Evolutionary conservation across 305 asterid species (phyloP).

Genomic region (Salvia sclarea): DNA sequence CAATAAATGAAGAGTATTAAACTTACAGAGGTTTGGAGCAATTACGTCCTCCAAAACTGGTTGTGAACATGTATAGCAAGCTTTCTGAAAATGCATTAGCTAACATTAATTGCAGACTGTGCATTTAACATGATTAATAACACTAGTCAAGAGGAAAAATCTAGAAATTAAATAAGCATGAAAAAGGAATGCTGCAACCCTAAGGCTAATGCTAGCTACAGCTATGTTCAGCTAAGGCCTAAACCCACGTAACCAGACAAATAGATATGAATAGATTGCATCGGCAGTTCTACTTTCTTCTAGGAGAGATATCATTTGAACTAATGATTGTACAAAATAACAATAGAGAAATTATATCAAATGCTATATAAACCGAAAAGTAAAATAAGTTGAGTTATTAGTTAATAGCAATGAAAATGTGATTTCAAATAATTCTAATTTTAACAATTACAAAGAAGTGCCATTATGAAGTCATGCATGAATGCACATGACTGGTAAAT

Average conservation of each 20-base stretch:
- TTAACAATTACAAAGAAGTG: neutral
- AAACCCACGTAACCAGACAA: neutral
- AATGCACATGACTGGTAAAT: neutral
- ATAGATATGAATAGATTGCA: too few relatives aligned
- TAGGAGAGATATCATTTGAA: too few relatives aligned
- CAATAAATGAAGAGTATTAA: conserved; percentile 15
- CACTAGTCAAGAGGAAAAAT: neutral
- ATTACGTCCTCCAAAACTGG: conserved; percentile 62
- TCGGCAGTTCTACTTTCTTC: too few relatives aligned
- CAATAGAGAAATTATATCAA: too few relatives aligned
- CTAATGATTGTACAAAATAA: too few relatives aligned
- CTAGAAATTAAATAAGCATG: neutral
- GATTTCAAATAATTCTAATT: neutral
- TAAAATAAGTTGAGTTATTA: conserved; percentile 4
- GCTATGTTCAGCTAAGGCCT: neutral
- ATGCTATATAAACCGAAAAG: too few relatives aligned
- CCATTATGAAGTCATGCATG: neutral
- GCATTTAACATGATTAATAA: conserved; percentile 7
- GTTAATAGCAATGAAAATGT: conserved; percentile 1
- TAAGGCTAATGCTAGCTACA: neutral
- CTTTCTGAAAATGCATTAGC: conserved; percentile 68
- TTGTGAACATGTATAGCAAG: conserved; percentile 80
- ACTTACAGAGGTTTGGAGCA: conserved; percentile 90
- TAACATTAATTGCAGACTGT: conserved; percentile 19
- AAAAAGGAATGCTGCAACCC: neutral